These are phyloP conservation scores for Chrysanthemum seticuspe DNA, from an alignment of 129 eudicot species.

Conservation along the genomic window DNA sequence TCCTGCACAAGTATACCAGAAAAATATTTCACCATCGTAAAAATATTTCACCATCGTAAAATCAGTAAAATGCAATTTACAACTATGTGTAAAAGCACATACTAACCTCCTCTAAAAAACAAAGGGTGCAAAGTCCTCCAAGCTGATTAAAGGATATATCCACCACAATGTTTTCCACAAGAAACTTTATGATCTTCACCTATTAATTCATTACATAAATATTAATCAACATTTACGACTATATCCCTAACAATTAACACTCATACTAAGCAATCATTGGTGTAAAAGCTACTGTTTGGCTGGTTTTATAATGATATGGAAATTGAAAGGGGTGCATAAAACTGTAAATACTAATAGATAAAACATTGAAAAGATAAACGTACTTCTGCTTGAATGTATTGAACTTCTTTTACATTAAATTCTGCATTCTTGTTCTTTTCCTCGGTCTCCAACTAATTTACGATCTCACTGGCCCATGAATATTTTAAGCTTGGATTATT, in stretches of 20 bases:
- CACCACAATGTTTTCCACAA: conserved; percentile 94
- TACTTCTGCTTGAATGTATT: conserved; percentile 98
- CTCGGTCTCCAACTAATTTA: conserved; percentile 74
- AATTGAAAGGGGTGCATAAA: no score
- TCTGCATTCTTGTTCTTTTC: conserved; percentile 93
- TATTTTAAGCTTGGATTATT: conserved; percentile 64
- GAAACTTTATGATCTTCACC: conserved; percentile 96
- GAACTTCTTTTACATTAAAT: conserved; percentile 92
- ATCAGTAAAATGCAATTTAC: not conserved
- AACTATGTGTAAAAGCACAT: conserved; percentile 4
- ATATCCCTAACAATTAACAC: not conserved
- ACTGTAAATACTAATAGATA: conserved; percentile 3
- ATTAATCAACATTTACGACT: not conserved
- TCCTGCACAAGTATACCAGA: conserved; percentile 44
- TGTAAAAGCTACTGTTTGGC: no score
- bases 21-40: no score
- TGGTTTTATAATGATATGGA: no score
- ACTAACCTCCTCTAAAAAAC: conserved; percentile 96
- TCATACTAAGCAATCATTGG: not conserved
- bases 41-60: not conserved
- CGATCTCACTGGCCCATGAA: conserved; percentile 83
- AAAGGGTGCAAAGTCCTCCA: conserved; percentile 97
- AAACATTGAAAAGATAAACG: conserved; percentile 3
- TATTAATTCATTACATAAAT: conserved; percentile 27
- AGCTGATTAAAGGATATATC: conserved; percentile 98